A percentile compares a stretch with the other conserved stretches of the same genome.
phyloP scores from a whole-genome alignment of 345 rosid species.

The Durio zibethinus region DNA sequence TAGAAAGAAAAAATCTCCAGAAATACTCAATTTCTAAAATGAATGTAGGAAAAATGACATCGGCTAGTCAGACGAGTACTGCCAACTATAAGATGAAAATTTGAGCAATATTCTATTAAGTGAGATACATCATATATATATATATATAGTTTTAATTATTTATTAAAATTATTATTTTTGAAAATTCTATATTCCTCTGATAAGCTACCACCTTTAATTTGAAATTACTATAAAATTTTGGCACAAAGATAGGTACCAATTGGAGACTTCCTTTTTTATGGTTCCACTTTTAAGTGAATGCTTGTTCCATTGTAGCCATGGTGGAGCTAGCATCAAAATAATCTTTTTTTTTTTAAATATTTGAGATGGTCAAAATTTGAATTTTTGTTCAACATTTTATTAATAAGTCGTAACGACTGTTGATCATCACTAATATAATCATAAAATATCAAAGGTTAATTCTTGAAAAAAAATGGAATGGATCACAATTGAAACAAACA shows the following conservation, averaged over 20 bases:
- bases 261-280: neutral
- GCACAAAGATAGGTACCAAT: neutral
- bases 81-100: no score
- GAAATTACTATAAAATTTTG: neutral
- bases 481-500: neutral
- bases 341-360: no score
- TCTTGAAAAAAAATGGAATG: neutral
- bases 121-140: no score
- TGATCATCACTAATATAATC: neutral
- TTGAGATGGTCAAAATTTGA: no score
- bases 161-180: neutral
- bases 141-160: neutral
- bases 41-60: no score
- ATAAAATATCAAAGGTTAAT: neutral
- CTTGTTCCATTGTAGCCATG: constrained; percentile 6
- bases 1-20: no score
- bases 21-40: no score
- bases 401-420: no score
- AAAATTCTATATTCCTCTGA: neutral
- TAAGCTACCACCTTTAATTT: neutral
- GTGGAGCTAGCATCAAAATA: constrained; percentile 9
- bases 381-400: no score
- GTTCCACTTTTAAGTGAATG: neutral
- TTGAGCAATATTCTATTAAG: no score
- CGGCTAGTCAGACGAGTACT: no score